A percentile compares a stretch with the other conserved stretches of the same genome.
phyloP scores from a whole-genome alignment of 495 filamentous ascomycete species.

The Melanomma pulvis-pyrius region DNA sequence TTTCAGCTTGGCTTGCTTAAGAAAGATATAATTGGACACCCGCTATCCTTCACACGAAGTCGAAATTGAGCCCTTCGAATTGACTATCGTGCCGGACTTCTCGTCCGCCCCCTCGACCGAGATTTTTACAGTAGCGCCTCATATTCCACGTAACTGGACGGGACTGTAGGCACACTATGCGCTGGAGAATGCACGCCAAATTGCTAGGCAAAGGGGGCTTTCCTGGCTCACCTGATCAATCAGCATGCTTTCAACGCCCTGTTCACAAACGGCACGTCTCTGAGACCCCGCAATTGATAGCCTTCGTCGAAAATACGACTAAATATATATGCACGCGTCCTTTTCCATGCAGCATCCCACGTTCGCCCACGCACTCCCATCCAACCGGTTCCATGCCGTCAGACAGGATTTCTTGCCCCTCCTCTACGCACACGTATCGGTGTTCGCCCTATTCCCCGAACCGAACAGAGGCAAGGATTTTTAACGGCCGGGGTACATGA shows the following conservation, averaged over 20 bases:
- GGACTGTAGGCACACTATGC: neutral
- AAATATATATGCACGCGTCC: slow-evolving; percentile 59
- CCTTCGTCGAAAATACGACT: slow-evolving; percentile 46
- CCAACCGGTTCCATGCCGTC: slow-evolving; percentile 54
- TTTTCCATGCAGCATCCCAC: slow-evolving; percentile 59
- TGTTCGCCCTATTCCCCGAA: slow-evolving; percentile 79
- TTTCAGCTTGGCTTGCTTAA: neutral
- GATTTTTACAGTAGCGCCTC: no score
- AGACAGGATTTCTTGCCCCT: slow-evolving; percentile 59
- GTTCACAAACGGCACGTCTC: slow-evolving; percentile 73
- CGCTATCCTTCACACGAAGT: neutral
- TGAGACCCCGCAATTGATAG: slow-evolving; percentile 59
- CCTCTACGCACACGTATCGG: slow-evolving; percentile 63
- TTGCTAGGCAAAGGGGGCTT: neutral
- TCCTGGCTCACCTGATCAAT: slow-evolving; percentile 56
- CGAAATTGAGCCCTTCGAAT: no score
- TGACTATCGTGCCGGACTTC: no score
- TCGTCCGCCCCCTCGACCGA: no score
- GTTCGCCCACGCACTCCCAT: slow-evolving; percentile 83
- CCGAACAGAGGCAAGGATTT: slow-evolving; percentile 73
- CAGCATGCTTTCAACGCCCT: slow-evolving; percentile 61
- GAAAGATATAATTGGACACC: neutral
- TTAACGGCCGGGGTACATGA: slow-evolving; percentile 57
- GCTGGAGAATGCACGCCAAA: neutral
- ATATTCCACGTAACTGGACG: no score